Evolutionary conservation across 2,329 filamentous ascomycete species (phyloP).

Genomic region (Pseudogymnoascus sp.): DNA sequence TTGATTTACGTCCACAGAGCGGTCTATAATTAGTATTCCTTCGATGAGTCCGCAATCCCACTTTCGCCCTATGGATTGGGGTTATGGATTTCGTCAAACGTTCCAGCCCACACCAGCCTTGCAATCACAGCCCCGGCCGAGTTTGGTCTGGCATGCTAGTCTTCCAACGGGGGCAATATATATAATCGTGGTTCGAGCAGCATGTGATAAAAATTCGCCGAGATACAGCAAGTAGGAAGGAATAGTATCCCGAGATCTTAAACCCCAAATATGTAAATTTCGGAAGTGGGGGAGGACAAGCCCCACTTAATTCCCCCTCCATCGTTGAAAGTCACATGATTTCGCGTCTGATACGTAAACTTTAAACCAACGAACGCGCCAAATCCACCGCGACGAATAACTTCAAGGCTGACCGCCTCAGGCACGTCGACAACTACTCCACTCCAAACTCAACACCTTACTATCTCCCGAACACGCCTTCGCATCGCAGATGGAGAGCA

Average conservation of each 20-base stretch:
- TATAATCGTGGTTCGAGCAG: not conserved
- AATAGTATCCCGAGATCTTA: no score
- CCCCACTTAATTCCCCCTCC: not conserved
- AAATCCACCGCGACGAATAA: constrained; percentile 2
- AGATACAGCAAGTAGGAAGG: no score
- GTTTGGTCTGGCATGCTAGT: not conserved
- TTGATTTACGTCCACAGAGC: no score
- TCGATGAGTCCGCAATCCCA: not conserved
- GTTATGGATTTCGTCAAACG: not conserved
- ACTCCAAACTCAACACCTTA: not conserved
- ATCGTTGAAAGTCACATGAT: not conserved
- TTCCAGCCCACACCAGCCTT: not conserved
- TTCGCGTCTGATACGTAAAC: not conserved
- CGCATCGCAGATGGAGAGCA: not conserved
- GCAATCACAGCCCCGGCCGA: not conserved
- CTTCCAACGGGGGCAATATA: not conserved
- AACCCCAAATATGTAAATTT: not conserved
- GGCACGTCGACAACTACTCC: not conserved
- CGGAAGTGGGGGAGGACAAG: not conserved
- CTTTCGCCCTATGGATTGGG: not conserved
- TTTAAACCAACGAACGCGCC: not conserved
- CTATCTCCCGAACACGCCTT: not conserved
- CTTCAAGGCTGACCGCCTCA: constrained; percentile 1
- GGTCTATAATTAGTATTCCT: no score
- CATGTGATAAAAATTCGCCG: not conserved